Evolutionary conservation across 305 asterid species (phyloP).

Genomic region (Fraxinus dipetala): DNA sequence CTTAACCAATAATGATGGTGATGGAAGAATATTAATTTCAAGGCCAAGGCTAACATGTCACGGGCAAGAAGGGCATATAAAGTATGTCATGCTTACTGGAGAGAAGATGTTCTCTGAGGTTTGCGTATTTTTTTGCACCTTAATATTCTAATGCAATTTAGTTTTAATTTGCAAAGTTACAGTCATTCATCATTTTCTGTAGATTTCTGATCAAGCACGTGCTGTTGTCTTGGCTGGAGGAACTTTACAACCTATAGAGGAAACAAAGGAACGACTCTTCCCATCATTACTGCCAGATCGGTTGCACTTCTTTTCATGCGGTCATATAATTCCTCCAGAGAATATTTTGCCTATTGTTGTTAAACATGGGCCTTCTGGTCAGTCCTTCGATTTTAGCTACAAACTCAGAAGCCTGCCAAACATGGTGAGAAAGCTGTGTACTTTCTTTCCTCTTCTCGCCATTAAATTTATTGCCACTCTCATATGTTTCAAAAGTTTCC

Average conservation of each 20-base stretch:
- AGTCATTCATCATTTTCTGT: conserved; percentile 13
- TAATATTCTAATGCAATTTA: background rate
- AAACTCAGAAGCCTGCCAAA: conserved; percentile 62
- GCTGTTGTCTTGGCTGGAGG: conserved; percentile 95
- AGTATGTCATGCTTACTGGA: conserved; percentile 95
- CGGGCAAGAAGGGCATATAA: conserved; percentile 60
- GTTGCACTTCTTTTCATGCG: conserved; percentile 78
- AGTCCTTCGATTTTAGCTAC: conserved; percentile 77
- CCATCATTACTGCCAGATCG: conserved; percentile 55
- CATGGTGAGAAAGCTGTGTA: conserved; percentile 51
- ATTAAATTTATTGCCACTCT: conserved; percentile 2
- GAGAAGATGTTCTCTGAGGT: conserved; percentile 94
- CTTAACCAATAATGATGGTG: conserved; percentile 69
- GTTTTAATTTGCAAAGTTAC: conserved; percentile 2
- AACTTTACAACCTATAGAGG: conserved; percentile 94
- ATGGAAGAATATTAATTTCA: conserved; percentile 77
- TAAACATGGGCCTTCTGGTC: conserved; percentile 82
- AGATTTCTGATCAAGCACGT: conserved; percentile 75
- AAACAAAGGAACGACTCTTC: conserved; percentile 85
- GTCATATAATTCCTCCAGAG: conserved; percentile 80
- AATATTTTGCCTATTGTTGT: conserved; percentile 84
- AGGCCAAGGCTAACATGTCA: conserved; percentile 40
- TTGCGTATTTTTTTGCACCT: conserved; percentile 27
- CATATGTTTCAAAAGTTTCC: conserved; percentile 1
- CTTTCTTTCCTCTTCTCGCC: conserved; percentile 7